Evolutionary conservation across 345 rosid genomes (phyloP), one percentile per base, ranked within the genome.

Genomic region (Psidium friedrichsthalianum): DNA sequence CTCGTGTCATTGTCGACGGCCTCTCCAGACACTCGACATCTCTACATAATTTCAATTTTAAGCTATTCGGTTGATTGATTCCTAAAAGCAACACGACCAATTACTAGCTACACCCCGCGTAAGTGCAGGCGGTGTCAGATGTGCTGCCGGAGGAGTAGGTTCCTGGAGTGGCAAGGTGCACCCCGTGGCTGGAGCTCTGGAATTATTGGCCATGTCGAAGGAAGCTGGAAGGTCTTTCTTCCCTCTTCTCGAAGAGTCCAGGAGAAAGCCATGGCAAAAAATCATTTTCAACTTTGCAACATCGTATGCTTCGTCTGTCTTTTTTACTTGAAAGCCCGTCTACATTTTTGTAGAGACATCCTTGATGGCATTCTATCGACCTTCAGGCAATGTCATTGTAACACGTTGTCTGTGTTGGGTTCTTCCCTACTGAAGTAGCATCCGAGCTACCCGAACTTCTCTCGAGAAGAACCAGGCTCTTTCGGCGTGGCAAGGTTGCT

Each of bases 381-480:
- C 74, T 61, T 61, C 74, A 1, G 74, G 40, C 42, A 29, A 29
- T 29, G 74, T 61, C 42, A 29, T 40, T 20, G 40, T 61, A 27
- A 61, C 16, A 16, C 11, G 14, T 61, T 61, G 21, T 20, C 1
- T 61, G 74, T 61, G 42, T 7, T 27, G 40, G 74, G 16, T 61
- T 61, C 74, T 61, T 61, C 74, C 74, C 15, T 15, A 27, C 21
- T 1, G 15, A 29, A 61, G 3, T 15, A 27, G 36, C 40, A 27
- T 61, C 42, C 15, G 42, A 29, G 42, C 74, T 61, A 61, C 40
- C 74, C 16, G 42, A 61, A 29, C 42, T 29, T 29, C 55, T 52
- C 55, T 14, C 55, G 16, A 52, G 52, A 84, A 61, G 32, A 87
- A 90, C 89, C 87, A 5, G 89, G 90, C 36, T 83, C 87, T 58